phyloP scores from a whole-genome alignment of 108 stramenopile genomes.

The Pinguiococcus pyrenoidosus region DNA sequence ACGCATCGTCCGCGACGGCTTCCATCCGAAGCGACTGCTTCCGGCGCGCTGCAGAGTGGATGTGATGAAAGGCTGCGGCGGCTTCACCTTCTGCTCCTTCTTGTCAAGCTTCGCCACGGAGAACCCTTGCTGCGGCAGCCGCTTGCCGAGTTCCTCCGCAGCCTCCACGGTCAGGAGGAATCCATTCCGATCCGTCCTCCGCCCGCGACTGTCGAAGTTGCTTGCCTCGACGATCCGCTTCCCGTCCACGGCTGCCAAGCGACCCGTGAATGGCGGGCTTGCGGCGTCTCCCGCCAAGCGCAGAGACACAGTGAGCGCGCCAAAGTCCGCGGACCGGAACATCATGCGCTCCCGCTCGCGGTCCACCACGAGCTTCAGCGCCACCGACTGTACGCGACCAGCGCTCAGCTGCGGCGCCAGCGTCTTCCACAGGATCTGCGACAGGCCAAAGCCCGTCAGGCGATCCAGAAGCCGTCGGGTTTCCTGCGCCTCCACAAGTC shows the following conservation, averaged over 20 bases:
- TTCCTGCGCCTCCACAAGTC: slow-evolving; percentile 57
- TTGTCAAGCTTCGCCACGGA: slow-evolving; percentile 12
- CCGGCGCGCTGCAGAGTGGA: slow-evolving; percentile 61
- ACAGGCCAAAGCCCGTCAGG: slow-evolving; percentile 53
- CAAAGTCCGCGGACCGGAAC: slow-evolving; percentile 46
- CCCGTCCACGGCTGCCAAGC: slow-evolving; percentile 37
- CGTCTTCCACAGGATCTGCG: slow-evolving; percentile 57
- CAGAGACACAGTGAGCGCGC: slow-evolving; percentile 35
- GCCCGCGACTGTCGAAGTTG: slow-evolving; percentile 39
- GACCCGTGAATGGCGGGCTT: slow-evolving; percentile 18
- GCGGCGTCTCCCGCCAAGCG: slow-evolving; percentile 1
- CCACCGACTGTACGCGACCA: slow-evolving; percentile 56
- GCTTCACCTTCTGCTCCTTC: slow-evolving; percentile 12
- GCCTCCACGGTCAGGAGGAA: no score
- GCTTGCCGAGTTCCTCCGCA: no score
- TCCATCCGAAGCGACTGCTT: slow-evolving; percentile 45
- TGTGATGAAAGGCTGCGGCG: slow-evolving; percentile 58
- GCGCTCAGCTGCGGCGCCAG: slow-evolving; percentile 65
- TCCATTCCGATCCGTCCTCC: no score
- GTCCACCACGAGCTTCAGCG: slow-evolving; percentile 34
- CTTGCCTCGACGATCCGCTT: slow-evolving; percentile 31
- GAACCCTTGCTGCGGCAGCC: no score
- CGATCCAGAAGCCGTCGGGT: slow-evolving; percentile 55
- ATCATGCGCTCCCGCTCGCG: slow-evolving; percentile 53
- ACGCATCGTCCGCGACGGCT: slow-evolving; percentile 42